These are phyloP conservation scores for Serendipita sp. DNA, from an alignment of 768 basidiomycete genomes.

Conservation along the genomic window DNA sequence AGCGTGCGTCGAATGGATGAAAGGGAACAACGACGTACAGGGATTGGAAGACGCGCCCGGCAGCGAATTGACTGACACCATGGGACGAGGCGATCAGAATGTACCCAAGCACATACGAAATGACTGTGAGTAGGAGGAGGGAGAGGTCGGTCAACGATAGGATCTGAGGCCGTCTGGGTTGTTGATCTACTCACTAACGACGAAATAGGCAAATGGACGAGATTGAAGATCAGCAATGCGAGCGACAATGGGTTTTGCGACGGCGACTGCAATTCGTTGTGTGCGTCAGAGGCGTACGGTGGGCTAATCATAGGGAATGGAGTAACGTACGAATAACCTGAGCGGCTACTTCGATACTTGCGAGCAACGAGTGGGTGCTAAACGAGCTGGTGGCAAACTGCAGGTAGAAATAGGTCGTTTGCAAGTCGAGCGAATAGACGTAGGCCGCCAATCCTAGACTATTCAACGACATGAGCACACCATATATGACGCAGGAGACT, in stretches of 20 bases:
- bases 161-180: not conserved
- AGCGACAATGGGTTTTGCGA: conserved; percentile 54
- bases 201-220: conserved; percentile 44
- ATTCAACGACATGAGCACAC: not conserved
- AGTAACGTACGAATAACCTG: conserved; percentile 38
- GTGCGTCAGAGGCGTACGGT: conserved; percentile 19
- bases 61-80: conserved; percentile 31
- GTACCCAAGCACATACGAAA: conserved; percentile 47
- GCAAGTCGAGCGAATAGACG: conserved; percentile 59
- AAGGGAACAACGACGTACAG: conserved; percentile 24
- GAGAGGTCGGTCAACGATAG: not conserved
- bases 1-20: conserved; percentile 17
- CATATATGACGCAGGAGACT: not conserved
- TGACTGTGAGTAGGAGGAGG: conserved; percentile 20
- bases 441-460: conserved; percentile 54
- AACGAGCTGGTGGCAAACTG: conserved; percentile 40
- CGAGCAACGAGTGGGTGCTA: conserved; percentile 36
- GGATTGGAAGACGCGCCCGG: conserved; percentile 42
- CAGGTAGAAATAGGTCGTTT: conserved; percentile 54
- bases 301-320: conserved; percentile 14
- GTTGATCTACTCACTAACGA: conserved; percentile 32
- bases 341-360: conserved; percentile 39
- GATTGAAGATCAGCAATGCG: conserved; percentile 60
- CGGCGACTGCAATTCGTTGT: too few species aligned
- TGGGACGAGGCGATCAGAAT: conserved; percentile 36